Base-by-base conservation (phyloP, 768 basidiomycete species). In the Boletus barrowsii region DNA sequence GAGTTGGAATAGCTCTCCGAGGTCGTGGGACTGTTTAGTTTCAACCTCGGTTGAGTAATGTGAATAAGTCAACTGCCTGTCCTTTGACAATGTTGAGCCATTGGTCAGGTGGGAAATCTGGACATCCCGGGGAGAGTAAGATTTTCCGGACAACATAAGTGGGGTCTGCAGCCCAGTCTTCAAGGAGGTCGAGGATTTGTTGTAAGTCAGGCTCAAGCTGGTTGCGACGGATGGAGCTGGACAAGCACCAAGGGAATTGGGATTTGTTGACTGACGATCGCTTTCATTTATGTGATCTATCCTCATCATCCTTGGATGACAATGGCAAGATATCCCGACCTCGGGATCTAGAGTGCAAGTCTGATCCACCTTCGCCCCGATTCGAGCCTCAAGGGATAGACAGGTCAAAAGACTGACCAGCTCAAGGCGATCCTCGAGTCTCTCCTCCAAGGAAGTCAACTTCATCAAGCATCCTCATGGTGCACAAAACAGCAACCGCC, bases 41-140 rank as follows among this genome's bases (percentile, higher is more conserved):
- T 63, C 37, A 1, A 61, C 6, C 1, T 58, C 42, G 0, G 51
- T 55, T 0, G 49, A 22, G 5, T 59, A 58, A 0, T 46, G 54
- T 63, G 0, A 32, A 9, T 0, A 63, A 55, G 22, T 63, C 48
- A 3, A 59, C 30, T 0, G 35, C 35, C 0, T 39, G 29, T 5
- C 56, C 54, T 1, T 41, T 50, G 11, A 60, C 15, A 7, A 62
- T 14, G 10, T 61, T 58, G 2, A 45, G 22, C 59, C 59, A 63
- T 17, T 63, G 56, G 2, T 47, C 29, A 0, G 47, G 40, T 0
- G 51, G 61, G 10, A 62, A 62, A 0, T 48, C 46, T 0, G 51
- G 61, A 7, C 50, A 56, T n/a, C 50, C 53, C 0, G 50, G 50
- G 0, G 44, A 33, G 0, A 56, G 47, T 0, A 60, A 5, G 10